Base-by-base conservation (phyloP, 495 filamentous ascomycete genomes). In the Aspergillus bridgeri region DNA sequence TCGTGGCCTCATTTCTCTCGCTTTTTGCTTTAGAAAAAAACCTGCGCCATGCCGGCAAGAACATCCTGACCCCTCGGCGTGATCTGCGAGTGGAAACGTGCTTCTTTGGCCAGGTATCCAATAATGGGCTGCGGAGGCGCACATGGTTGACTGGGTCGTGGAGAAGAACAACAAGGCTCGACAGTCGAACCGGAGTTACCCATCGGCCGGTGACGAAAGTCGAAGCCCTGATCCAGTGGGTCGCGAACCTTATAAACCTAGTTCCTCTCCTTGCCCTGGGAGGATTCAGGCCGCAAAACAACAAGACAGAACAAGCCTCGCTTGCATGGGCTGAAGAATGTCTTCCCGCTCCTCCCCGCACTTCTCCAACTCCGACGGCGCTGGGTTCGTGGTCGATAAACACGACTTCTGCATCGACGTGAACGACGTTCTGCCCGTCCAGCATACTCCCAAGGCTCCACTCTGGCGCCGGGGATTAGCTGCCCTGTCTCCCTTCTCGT, bases 401-500 rank as follows among this genome's bases (percentile, higher is more conserved):
- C 23, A 18, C 4, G 7, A 18, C 22, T 47, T 47, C 45, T 20
- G 45, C n/a, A 20, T 47, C 11, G 45, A 20, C 6, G 43, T 13
- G 42, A 38, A 46, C 0, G 18, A 18, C 21, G 13, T 23, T 11
- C 19, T 21, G 42, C 25, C 38, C 23, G 6, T 15, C 17, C 24
- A 20, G 2, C 21, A 38, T 0, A 38, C 2, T 15, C 23, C 25
- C 24, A 25, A 15, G 15, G 17, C n/a, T 24, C 58, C 60, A 42
- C 17, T 48, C 48, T 63, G 60, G 60, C 15, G 48, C 46, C 53
- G 56, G 27, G 60, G 53, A 52, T 18, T 63, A 9, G 49, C 60
- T 43, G 56, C 47, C 6, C 27, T 57, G 38, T 57, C 42, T 45
- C 58, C 55, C n/a, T 58, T 63, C 59, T 65, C 57, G 15, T 58